Conservation (phyloP, 2,329 filamentous ascomycete genomes). For the Beauveria caledonica region DNA sequence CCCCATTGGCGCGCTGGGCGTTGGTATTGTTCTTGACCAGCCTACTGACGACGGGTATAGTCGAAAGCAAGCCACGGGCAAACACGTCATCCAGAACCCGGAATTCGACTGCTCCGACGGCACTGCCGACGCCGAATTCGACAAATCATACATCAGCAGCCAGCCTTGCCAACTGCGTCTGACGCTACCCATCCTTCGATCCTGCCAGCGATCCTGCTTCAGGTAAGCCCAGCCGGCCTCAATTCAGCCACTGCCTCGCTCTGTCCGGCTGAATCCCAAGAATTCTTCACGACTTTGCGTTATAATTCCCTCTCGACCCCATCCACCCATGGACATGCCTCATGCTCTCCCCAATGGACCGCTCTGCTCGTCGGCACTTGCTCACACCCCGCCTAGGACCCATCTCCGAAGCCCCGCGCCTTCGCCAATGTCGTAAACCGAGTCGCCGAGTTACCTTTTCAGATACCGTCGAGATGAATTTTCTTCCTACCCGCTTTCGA, state of each 20-base stretch:
- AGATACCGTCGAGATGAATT: slow-evolving; percentile 38
- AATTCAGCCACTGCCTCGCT: not conserved
- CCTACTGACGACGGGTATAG: not conserved
- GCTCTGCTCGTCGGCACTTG: not conserved
- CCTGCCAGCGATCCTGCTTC: not conserved
- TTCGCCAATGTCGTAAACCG: slow-evolving; percentile 27
- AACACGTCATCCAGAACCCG: not conserved
- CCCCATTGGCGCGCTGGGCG: not conserved
- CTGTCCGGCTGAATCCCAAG: not conserved
- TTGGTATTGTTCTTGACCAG: not conserved
- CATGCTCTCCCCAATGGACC: not conserved
- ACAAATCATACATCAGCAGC: not conserved
- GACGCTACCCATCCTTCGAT: not conserved
- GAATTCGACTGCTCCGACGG: slow-evolving; percentile 2
- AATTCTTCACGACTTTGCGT: not conserved
- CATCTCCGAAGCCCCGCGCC: slow-evolving; percentile 14
- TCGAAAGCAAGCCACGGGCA: not conserved
- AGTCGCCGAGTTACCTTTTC: slow-evolving; percentile 24
- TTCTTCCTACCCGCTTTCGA: slow-evolving; percentile 55
- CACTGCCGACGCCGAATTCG: not conserved
- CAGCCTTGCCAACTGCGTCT: not conserved
- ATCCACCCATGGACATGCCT: not conserved
- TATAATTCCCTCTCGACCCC: not conserved
- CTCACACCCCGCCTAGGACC: slow-evolving; percentile 12
- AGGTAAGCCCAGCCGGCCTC: slow-evolving; percentile 4